A percentile compares a stretch with the other conserved stretches of the same genome.
phyloP scores from a whole-genome alignment of 2,329 filamentous ascomycete genomes.

The Paecilomyces sp. region DNA sequence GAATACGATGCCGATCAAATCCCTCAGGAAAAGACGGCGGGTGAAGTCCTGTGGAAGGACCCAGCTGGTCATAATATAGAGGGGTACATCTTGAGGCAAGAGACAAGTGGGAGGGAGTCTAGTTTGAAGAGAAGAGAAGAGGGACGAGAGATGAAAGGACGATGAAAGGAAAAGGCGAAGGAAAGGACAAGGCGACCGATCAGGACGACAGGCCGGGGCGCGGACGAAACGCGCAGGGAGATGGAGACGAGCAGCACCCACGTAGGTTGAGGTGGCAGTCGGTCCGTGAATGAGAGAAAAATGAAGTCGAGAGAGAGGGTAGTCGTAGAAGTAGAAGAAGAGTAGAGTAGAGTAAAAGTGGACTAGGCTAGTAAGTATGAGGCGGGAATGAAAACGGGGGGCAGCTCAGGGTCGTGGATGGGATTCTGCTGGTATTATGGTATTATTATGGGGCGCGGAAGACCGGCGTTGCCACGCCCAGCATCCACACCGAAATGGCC shows the following conservation, averaged over 20 bases:
- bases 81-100: constrained; percentile 6
- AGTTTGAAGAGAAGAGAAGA: neutral
- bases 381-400: neutral
- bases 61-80: constrained; percentile 9
- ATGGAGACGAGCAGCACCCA: neutral
- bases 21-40: neutral
- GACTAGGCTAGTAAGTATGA: neutral
- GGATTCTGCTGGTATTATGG: too few relatives aligned
- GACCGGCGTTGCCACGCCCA: neutral
- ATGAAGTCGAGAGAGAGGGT: neutral
- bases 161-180: neutral
- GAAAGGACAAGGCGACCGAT: neutral
- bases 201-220: neutral
- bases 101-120: neutral
- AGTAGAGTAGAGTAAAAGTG: neutral
- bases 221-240: neutral
- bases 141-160: neutral
- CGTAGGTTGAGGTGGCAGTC: neutral
- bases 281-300: too few relatives aligned
- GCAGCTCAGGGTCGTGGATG: neutral
- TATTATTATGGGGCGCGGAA: neutral
- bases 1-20: neutral
- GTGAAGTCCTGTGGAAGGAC: constrained; percentile 8
- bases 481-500: neutral
- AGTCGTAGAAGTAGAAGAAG: neutral